Base-by-base conservation (phyloP, 148 eudicot genomes). In the Simmondsia chinensis region DNA sequence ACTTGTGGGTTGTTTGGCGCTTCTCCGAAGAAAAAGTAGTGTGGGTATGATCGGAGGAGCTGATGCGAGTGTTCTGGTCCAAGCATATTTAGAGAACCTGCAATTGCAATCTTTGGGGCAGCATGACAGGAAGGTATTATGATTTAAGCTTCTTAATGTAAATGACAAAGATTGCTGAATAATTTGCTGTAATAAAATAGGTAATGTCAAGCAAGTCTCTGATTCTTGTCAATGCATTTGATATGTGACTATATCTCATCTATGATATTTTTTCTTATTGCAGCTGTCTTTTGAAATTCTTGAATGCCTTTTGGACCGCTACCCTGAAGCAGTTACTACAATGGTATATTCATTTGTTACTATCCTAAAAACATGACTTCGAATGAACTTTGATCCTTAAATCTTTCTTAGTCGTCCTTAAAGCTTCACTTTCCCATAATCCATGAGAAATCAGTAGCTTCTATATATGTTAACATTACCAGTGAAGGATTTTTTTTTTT, bases 221-320 rank as follows among this genome's bases (percentile, higher is more conserved):
- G 2, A 4, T 25, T 26, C 25, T 20, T 10, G 11, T 28, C 11
- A 39, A 37, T 16, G 20, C 27, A 35, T 50, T 43, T 13, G 20
- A 15, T 41, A 12, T 36, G 7, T 47, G 31, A 19, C 20, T 36
- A 10, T 12, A 46, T 26, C 51, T 49, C 33, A 50, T 24, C 4
- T 45, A 21, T 54, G 28, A 19, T 48, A 13, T 50, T 30, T 33
- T 42, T 66, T 31, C 46, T n/a, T n/a, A n/a, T n/a, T 54, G 74
- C 88, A 91, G 97, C 78, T 85, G 38, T 85, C 86, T 71, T 75
- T 76, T 71, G 85, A 85, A 78, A 74, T 91, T 68, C 70, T 91
- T 35, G 74, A 72, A 59, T 76, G 79, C 72, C 64, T 91, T 43
- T 60, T 91, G 34, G 66, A 69, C 36, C 57, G 61, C 32, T 77